Evolutionary conservation across 495 filamentous ascomycete species (phyloP).

Genomic region (Neurospora sp.): DNA sequence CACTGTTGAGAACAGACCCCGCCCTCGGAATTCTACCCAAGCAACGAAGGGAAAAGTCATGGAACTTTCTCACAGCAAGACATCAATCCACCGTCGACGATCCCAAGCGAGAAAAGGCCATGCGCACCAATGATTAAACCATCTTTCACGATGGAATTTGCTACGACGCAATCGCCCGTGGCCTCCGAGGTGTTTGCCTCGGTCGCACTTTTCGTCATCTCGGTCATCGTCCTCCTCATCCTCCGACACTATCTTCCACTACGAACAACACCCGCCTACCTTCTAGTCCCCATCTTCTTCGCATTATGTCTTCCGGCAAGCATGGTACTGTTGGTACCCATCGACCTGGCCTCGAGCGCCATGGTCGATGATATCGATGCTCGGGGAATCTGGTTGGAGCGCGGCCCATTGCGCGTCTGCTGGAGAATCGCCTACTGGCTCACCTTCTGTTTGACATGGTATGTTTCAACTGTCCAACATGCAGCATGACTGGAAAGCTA

Average conservation of each 20-base stretch:
- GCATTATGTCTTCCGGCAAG: constrained; percentile 84
- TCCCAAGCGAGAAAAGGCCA: neutral
- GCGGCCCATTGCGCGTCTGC: constrained; percentile 61
- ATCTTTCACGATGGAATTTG: constrained; percentile 12
- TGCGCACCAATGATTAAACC: neutral
- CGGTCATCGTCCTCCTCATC: constrained; percentile 65
- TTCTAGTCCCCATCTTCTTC: constrained; percentile 88
- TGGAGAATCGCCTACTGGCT: constrained; percentile 97
- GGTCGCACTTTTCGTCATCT: constrained; percentile 60
- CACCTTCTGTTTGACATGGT: constrained; percentile 92
- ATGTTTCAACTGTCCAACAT: constrained; percentile 7
- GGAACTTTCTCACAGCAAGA: neutral
- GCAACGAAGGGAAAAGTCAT: neutral
- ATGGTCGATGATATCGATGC: constrained; percentile 55
- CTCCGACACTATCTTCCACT: constrained; percentile 82
- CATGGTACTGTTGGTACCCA: constrained; percentile 90
- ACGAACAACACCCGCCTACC: constrained; percentile 79
- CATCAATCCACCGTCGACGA: neutral
- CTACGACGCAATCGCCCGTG: constrained; percentile 16
- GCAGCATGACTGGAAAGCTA: constrained; percentile 1
- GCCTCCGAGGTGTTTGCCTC: constrained; percentile 52
- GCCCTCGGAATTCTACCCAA: neutral
- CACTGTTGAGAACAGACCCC: neutral
- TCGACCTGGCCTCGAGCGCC: constrained; percentile 83
- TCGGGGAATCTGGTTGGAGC: constrained; percentile 54